phyloP scores from a whole-genome alignment of 2,329 filamentous ascomycete species.

The Stachybotrys chlorohalonatus region DNA sequence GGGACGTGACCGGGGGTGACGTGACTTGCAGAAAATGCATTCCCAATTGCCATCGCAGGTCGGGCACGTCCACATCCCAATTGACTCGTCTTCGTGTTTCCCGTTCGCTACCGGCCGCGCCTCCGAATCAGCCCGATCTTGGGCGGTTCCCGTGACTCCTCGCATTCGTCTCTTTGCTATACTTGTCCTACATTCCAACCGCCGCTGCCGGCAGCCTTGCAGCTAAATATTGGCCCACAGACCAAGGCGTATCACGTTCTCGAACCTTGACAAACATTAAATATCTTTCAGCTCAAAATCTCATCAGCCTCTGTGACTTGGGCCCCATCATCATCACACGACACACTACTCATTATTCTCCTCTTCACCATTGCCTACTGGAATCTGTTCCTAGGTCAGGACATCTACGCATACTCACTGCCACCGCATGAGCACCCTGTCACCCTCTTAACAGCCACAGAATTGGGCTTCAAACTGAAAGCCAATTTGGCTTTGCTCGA shows the following conservation, averaged over 20 bases:
- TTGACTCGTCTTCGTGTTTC: background rate
- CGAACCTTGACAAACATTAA: background rate
- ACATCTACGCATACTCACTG: too few relatives aligned
- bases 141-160: background rate
- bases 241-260: background rate
- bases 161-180: background rate
- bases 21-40: background rate
- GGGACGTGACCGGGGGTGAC: background rate
- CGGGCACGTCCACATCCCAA: background rate
- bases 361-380: too few relatives aligned
- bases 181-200: background rate
- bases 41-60: background rate
- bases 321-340: too few relatives aligned
- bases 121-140: background rate
- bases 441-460: too few relatives aligned
- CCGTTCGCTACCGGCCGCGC: conserved; percentile 1
- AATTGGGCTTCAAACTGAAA: background rate
- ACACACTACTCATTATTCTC: too few relatives aligned
- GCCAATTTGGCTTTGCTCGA: background rate
- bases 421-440: too few relatives aligned
- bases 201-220: background rate
- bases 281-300: background rate
- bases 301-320: background rate
- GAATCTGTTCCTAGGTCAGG: too few relatives aligned
- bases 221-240: background rate